phyloP scores from a whole-genome alignment of 2,329 filamentous ascomycete species.

The Cercospora canescens region DNA sequence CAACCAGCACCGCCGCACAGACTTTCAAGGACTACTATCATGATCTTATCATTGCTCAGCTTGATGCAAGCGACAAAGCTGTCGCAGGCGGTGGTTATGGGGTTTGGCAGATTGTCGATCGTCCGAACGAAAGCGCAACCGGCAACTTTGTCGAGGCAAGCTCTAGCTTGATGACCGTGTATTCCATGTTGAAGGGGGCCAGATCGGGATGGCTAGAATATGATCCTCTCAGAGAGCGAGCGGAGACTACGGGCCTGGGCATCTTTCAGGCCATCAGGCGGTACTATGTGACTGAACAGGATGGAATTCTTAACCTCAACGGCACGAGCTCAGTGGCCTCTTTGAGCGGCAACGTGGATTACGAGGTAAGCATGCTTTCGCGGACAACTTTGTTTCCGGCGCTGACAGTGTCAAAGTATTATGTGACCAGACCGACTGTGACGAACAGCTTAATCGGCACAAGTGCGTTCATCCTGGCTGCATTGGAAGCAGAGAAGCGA shows the following conservation, averaged over 20 bases:
- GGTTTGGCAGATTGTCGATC: conserved; percentile 60
- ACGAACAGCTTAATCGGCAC: conserved; percentile 43
- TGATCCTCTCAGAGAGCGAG: conserved; percentile 29
- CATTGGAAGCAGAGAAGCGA: conserved; percentile 36
- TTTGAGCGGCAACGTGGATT: conserved; percentile 51
- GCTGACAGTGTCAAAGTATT: conserved; percentile 40
- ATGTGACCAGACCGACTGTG: conserved; percentile 42
- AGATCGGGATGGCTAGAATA: conserved; percentile 39
- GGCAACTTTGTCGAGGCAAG: conserved; percentile 64
- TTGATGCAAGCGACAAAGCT: conserved; percentile 39
- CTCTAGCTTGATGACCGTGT: conserved; percentile 59
- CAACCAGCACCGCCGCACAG: conserved; percentile 23
- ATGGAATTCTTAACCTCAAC: conserved; percentile 44
- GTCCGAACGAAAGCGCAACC: conserved; percentile 39
- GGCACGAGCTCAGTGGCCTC: conserved; percentile 53
- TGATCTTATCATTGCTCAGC: conserved; percentile 42
- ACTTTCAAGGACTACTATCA: conserved; percentile 42
- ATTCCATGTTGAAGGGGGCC: conserved; percentile 52
- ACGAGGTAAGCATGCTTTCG: conserved; percentile 43
- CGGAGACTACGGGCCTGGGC: conserved; percentile 46
- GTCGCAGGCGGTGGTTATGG: conserved; percentile 34
- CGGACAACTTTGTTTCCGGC: not conserved
- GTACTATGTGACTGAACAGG: conserved; percentile 46
- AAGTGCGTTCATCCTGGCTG: conserved; percentile 44
- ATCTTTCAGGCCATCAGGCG: conserved; percentile 51